Base-by-base conservation (phyloP, 2,329 filamentous ascomycete genomes). In the Corinectria fuckeliana region DNA sequence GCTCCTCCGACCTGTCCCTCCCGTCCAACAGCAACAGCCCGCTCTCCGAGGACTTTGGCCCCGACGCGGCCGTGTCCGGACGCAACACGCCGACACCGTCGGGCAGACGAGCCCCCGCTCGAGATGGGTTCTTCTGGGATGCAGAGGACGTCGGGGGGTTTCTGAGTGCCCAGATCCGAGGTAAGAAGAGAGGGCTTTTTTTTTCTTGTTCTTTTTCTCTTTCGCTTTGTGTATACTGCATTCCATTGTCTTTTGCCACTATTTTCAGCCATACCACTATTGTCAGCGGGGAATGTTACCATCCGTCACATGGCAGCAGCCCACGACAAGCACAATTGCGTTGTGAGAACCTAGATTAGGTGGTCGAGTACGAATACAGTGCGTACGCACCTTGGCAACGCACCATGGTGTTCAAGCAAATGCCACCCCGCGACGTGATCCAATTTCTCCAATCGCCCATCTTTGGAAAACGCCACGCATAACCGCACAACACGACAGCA, bases 1-100 rank as follows among this genome's bases (percentile, higher is more conserved):
- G 74, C 68, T 81, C 80, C 11, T 81, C 81, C 38, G 79, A 82
- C 42, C 64, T 76, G n/a, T 81, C 79, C 20, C 73, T 72, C 16
- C 66, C 74, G 44, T 58, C 65, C 11, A 66, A 69, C 20, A 68
- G 66, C 58, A 55, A 69, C 52, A 72, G 69, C 49, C 66, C 64
- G 41, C 65, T 66, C 48, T 72, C 71, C 21, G 72, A 73, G 44
- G 73, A 72, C 26, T 56, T 74, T 71, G 65, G 32, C 32, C 32
- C 75, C 73, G 68, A 69, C 26, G 49, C 65, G 8, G 60, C 60
- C 11, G 42, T 58, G 18, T 75, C 74, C 34, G 69, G 64, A 28
- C 71, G 71, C 32, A 68, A 67, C 51, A 75, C 72, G n/a, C 72
- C 71, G 13, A 61, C 63, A 28, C 39, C 69, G 42, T 50, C 65